Base-by-base conservation (phyloP, 164 flowering plant species). In the Magnolia sinica region DNA sequence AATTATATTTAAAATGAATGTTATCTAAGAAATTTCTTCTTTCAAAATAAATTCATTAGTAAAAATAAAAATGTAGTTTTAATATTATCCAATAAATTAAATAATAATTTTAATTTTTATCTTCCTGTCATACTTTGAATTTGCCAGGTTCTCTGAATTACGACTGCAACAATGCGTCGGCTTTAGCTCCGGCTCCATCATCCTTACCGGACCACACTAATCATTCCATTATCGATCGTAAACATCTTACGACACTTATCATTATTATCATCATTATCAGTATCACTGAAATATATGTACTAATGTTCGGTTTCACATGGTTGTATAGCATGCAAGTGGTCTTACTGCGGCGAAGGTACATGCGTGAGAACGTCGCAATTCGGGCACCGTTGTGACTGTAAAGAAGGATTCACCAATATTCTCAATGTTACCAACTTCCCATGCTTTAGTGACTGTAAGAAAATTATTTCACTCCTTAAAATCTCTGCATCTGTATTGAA, bases 341-440 rank as follows among this genome's bases (percentile, higher is more conserved):
- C 74, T 10, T 87, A 89, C 37, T 91, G 95, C 77, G 95, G 95
- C 76, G 86, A 84, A 80, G 92, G 95, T 4, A 79, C 82, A 0
- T 89, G 95, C 81, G 77, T 55, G 65, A 79, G 73, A 69, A 80
- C 74, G 1, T 8, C 63, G 1, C 76, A 76, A 19, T 77, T 80
- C 65, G 72, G 16, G 9, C 86, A 86, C 65, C 52, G 64, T 10
- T 91, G 95, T 50, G 72, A 87, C 65, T 91, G 95, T 86, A 76
- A 77, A 1, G 50, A 86, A 0, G 92, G 91, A 18, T 83, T 70
- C 76, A 71, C 20, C 3, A 88, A 91, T 83, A 90, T 91, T 70
- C 82, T 89, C 70, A 88, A 88, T 76, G 72, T 79, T 67, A 71
- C 90, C 22, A 76, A 64, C 78, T 89, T 74, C 81, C 92, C 94